Conservation (phyloP, 2,329 filamentous ascomycete genomes). For the Cladorrhinum sp. region DNA sequence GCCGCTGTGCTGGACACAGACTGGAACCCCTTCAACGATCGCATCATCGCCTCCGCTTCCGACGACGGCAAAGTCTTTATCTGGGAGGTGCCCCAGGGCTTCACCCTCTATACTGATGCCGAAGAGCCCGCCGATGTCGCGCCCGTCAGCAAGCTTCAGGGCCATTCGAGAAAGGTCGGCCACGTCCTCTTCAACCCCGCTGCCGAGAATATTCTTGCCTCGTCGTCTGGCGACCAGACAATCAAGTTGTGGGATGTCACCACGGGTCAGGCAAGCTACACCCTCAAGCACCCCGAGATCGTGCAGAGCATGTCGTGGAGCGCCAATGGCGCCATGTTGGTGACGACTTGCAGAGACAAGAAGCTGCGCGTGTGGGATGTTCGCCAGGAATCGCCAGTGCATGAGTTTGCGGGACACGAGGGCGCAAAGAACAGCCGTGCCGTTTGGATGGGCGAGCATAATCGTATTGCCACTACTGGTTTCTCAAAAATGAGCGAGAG, state of each 20-base stretch:
- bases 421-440: slow-evolving; percentile 97
- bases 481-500: slow-evolving; percentile 99
- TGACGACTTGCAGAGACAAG: slow-evolving; percentile 96
- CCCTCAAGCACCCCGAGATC: slow-evolving; percentile 83
- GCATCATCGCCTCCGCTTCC: slow-evolving; percentile 85
- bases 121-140: slow-evolving; percentile 80
- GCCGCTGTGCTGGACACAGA: slow-evolving; percentile 95
- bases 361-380: slow-evolving; percentile 97
- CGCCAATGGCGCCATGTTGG: slow-evolving; percentile 79
- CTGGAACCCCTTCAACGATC: slow-evolving; percentile 98
- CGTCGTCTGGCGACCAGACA: slow-evolving; percentile 89
- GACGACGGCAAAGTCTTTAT: slow-evolving; percentile 97
- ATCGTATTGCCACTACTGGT: slow-evolving; percentile 91
- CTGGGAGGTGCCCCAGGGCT: slow-evolving; percentile 89
- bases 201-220: slow-evolving; percentile 92
- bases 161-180: slow-evolving; percentile 93
- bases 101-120: slow-evolving; percentile 78
- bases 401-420: slow-evolving; percentile 80
- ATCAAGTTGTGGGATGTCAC: slow-evolving; percentile 95
- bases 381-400: slow-evolving; percentile 81
- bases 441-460: slow-evolving; percentile 96
- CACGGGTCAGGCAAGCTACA: slow-evolving; percentile 69
- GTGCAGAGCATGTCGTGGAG: slow-evolving; percentile 97
- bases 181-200: slow-evolving; percentile 98
- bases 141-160: slow-evolving; percentile 76